phyloP scores from a whole-genome alignment of 129 eudicot genomes.

The Pittosporum tobira region DNA sequence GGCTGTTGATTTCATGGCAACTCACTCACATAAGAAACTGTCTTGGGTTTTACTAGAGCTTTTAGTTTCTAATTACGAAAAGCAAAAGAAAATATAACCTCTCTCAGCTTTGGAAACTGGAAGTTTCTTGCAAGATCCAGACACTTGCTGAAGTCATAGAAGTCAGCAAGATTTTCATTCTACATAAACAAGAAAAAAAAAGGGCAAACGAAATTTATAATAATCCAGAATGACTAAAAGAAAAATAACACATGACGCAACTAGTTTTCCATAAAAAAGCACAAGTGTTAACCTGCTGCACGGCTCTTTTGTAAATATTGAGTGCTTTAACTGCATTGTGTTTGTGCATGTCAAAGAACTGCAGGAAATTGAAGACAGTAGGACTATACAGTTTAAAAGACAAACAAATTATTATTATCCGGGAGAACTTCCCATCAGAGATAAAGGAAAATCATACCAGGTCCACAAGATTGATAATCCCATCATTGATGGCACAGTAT shows the following conservation, averaged over 20 bases:
- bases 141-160: constrained; percentile 61
- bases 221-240: no score
- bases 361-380: constrained; percentile 9
- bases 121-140: constrained; percentile 69
- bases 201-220: background rate
- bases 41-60: background rate
- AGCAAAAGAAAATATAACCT: constrained; percentile 25
- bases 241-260: background rate
- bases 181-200: constrained; percentile 17
- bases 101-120: constrained; percentile 74
- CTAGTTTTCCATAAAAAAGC: background rate
- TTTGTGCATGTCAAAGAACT: constrained; percentile 73
- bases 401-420: background rate
- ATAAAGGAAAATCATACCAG: constrained; percentile 26
- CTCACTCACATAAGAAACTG: background rate
- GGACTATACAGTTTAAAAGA: background rate
- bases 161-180: constrained; percentile 77
- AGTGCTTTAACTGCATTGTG: constrained; percentile 71
- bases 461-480: constrained; percentile 72
- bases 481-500: constrained; percentile 68
- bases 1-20: constrained; percentile 36
- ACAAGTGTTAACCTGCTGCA: constrained; percentile 46
- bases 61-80: background rate
- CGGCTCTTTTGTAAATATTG: constrained; percentile 64
- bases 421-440: no score